Percentiles rank a stretch among this genome's conserved stretches.
Conservation (phyloP, 2,329 filamentous ascomycete genomes). For the Pezicula neosporulosa region DNA sequence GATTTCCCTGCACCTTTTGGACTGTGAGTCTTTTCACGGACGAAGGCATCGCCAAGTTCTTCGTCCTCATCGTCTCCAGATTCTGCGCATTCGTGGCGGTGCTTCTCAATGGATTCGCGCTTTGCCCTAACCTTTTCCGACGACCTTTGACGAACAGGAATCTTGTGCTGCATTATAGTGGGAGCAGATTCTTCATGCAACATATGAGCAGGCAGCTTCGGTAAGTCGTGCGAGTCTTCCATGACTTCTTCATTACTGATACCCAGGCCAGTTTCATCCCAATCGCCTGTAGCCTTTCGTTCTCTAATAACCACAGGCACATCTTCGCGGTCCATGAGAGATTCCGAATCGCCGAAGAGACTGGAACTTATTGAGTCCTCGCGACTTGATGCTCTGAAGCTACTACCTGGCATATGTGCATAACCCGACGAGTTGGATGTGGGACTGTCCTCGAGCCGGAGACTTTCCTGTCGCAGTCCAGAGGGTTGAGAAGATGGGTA, state of each 20-base stretch:
- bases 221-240: constrained; percentile 30
- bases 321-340: constrained; percentile 68
- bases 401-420: constrained; percentile 70
- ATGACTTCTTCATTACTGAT: constrained; percentile 59
- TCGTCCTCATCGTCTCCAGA: constrained; percentile 96
- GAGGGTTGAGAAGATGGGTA: constrained; percentile 56
- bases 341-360: constrained; percentile 83
- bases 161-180: constrained; percentile 46
- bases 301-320: constrained; percentile 67
- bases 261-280: constrained; percentile 74
- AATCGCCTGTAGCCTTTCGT: constrained; percentile 71
- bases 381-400: constrained; percentile 74
- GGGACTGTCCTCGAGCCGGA: constrained; percentile 74
- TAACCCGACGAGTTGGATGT: constrained; percentile 65
- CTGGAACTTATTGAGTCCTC: constrained; percentile 88
- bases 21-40: constrained; percentile 30
- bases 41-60: constrained; percentile 63
- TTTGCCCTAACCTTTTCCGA: constrained; percentile 72
- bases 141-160: constrained; percentile 56
- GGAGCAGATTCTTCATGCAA: constrained; percentile 64
- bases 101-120: constrained; percentile 71
- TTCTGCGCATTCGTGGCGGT: constrained; percentile 71
- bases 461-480: constrained; percentile 60
- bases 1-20: constrained; percentile 49
- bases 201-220: constrained; percentile 47